These are phyloP conservation scores for Boletus subcaerulescens DNA, from an alignment of 768 basidiomycete species.

Conservation along the genomic window DNA sequence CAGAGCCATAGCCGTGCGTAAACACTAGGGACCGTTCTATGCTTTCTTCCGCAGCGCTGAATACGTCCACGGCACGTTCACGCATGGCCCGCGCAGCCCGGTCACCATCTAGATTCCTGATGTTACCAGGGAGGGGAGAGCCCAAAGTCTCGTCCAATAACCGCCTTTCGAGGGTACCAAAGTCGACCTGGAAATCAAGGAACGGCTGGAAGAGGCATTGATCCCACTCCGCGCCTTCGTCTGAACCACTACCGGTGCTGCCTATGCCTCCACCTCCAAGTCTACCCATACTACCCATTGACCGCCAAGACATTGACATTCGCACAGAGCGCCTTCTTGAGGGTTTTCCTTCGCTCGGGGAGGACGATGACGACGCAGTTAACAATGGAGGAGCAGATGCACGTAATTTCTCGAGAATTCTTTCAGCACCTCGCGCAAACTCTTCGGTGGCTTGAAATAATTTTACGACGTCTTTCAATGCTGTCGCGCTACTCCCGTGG, in stretches of 20 bases:
- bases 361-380: slow-evolving; percentile 20
- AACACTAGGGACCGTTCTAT: slow-evolving; percentile 70
- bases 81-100: slow-evolving; percentile 61
- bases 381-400: slow-evolving; percentile 30
- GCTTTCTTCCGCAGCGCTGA: slow-evolving; percentile 77
- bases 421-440: slow-evolving; percentile 70
- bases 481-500: slow-evolving; percentile 52
- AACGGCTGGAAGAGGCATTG: slow-evolving; percentile 92
- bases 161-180: slow-evolving; percentile 71
- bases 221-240: slow-evolving; percentile 69
- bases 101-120: slow-evolving; percentile 31
- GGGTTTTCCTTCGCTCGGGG: slow-evolving; percentile 29
- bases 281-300: slow-evolving; percentile 29
- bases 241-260: slow-evolving; percentile 1
- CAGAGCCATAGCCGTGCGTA: slow-evolving; percentile 86
- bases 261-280: slow-evolving; percentile 13
- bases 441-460: slow-evolving; percentile 77
- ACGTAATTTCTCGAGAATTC: slow-evolving; percentile 72
- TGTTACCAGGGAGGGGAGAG: slow-evolving; percentile 38
- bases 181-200: slow-evolving; percentile 85
- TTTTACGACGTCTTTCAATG: slow-evolving; percentile 68
- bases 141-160: slow-evolving; percentile 59
- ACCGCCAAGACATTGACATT: slow-evolving; percentile 64
- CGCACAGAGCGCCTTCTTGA: slow-evolving; percentile 55
- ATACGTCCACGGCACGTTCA: slow-evolving; percentile 73